A percentile compares a stretch with the other conserved stretches of the same genome.
Evolutionary conservation across 2,329 filamentous ascomycete species (phyloP).

Genomic region (Exophiala sp.): DNA sequence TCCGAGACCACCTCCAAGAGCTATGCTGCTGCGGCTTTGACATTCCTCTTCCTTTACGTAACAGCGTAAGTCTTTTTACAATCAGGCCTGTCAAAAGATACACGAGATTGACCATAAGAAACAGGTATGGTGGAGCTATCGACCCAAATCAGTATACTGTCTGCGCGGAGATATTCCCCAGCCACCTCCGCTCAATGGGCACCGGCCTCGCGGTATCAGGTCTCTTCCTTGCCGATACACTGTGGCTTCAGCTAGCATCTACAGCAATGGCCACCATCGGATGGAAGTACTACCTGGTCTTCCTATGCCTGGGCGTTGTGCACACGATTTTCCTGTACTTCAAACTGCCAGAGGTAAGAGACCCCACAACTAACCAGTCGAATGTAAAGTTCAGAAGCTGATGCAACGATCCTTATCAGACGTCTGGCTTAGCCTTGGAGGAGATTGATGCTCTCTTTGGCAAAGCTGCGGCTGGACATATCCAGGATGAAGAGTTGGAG

Average conservation of each 20-base stretch:
- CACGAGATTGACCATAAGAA: not conserved
- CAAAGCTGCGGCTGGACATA: not conserved
- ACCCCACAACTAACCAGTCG: not conserved
- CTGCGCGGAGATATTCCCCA: constrained; percentile 29
- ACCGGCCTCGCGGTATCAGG: constrained; percentile 6
- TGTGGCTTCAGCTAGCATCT: constrained; percentile 34
- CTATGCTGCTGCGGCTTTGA: constrained; percentile 2
- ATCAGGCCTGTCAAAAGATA: not conserved
- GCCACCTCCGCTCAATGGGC: constrained; percentile 13
- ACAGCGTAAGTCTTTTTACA: constrained; percentile 1
- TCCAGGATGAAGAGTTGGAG: not conserved
- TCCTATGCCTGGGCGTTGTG: constrained; percentile 32
- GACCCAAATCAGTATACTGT: constrained; percentile 49
- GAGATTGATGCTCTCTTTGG: constrained; percentile 8
- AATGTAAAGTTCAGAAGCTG: not conserved
- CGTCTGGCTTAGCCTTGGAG: constrained; percentile 2
- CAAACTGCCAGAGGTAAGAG: constrained; percentile 32
- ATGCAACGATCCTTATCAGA: not conserved
- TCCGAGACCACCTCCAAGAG: not conserved
- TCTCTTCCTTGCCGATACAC: constrained; percentile 30
- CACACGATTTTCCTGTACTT: constrained; percentile 34
- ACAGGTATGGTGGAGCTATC: constrained; percentile 26
- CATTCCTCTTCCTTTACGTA: constrained; percentile 12
- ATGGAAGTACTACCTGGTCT: constrained; percentile 40
- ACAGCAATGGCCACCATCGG: constrained; percentile 33